Conservation (phyloP, 345 rosid species). For the Populus deltoides region DNA sequence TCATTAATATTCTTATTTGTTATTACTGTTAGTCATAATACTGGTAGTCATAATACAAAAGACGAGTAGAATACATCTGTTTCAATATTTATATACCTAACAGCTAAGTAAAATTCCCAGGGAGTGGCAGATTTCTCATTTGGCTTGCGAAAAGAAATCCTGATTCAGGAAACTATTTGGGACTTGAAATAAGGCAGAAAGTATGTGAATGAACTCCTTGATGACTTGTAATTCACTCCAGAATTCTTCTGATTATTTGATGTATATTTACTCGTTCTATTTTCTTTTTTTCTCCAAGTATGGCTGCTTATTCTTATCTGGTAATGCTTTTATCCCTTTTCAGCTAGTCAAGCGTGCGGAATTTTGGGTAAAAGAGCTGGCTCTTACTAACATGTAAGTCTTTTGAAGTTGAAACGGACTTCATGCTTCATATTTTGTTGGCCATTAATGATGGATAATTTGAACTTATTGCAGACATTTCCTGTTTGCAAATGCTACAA, state of each 20-base stretch:
- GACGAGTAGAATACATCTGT: not conserved
- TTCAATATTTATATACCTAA: constrained; percentile 16
- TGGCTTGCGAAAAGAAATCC: constrained; percentile 74
- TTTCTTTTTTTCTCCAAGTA: not conserved
- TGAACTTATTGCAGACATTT: constrained; percentile 63
- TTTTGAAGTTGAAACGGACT: not conserved
- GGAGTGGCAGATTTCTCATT: constrained; percentile 89
- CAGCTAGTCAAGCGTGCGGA: constrained; percentile 83
- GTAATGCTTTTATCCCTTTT: constrained; percentile 18
- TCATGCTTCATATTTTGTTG: constrained; percentile 9
- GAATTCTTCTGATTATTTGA: constrained; percentile 30
- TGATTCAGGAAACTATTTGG: constrained; percentile 66
- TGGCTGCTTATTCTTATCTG: constrained; percentile 16
- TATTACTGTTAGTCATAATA: not conserved
- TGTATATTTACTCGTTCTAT: constrained; percentile 10
- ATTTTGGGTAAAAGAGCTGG: constrained; percentile 74
- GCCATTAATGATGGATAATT: constrained; percentile 16
- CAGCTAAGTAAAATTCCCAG: constrained; percentile 32
- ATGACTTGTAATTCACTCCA: constrained; percentile 26
- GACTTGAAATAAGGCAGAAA: constrained; percentile 78
- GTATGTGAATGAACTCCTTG: constrained; percentile 48
- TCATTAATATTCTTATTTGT: not conserved
- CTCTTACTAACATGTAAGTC: constrained; percentile 68
- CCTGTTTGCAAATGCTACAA: constrained; percentile 73
- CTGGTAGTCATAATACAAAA: not conserved